These are phyloP conservation scores for Magnolia sinica DNA, from an alignment of 164 flowering plant genomes.

Conservation along the genomic window DNA sequence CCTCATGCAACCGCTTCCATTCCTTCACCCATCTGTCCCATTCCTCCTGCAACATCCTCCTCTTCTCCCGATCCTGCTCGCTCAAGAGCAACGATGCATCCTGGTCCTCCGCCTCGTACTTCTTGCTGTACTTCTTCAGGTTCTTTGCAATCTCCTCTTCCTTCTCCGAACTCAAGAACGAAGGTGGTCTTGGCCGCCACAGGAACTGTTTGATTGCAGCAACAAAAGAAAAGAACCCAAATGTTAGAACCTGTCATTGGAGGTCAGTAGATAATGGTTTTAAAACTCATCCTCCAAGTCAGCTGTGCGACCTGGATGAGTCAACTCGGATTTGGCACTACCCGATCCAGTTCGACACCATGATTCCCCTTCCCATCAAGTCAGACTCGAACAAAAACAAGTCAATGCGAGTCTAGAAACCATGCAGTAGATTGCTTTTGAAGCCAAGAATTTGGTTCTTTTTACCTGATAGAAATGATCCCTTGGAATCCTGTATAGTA, in stretches of 20 bases:
- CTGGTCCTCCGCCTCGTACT: slow-evolving; percentile 93
- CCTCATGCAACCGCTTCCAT: slow-evolving; percentile 72
- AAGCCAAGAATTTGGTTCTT: not conserved
- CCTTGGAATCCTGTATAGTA: slow-evolving; percentile 73
- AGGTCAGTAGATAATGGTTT: too few relatives aligned
- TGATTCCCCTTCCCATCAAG: too few relatives aligned
- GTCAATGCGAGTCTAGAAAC: not conserved
- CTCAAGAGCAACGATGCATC: slow-evolving; percentile 76
- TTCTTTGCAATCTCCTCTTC: slow-evolving; percentile 96
- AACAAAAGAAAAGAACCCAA: not conserved
- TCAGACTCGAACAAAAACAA: not conserved
- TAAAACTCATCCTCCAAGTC: too few relatives aligned
- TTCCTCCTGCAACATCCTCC: slow-evolving; percentile 74
- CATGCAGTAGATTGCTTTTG: not conserved
- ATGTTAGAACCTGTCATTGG: not conserved
- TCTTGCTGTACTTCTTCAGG: slow-evolving; percentile 90
- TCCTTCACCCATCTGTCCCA: slow-evolving; percentile 79
- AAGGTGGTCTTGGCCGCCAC: slow-evolving; percentile 96
- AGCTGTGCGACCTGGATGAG: too few relatives aligned
- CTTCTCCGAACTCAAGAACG: slow-evolving; percentile 70
- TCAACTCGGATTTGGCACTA: too few relatives aligned
- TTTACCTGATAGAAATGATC: slow-evolving; percentile 91
- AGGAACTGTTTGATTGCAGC: slow-evolving; percentile 38
- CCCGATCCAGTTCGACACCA: too few relatives aligned
- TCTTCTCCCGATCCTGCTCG: slow-evolving; percentile 90